Percentiles rank a stretch among this genome's conserved stretches.
Conservation (phyloP, 2,329 filamentous ascomycete species). For the Canariomyces notabilis region DNA sequence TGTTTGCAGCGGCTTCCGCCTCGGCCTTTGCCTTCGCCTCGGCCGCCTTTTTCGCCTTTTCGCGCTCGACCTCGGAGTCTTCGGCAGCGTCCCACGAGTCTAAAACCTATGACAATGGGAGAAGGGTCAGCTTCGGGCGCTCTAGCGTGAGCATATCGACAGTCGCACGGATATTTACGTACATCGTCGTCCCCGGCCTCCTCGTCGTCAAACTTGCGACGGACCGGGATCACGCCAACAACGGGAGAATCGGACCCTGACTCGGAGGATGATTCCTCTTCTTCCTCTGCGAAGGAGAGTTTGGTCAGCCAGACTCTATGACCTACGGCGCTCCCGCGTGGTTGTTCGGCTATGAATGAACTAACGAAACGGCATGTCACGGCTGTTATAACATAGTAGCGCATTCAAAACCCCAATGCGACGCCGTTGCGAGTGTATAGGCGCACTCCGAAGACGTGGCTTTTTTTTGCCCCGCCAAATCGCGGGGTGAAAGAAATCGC, state of each 20-base stretch:
- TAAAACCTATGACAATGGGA: conserved; percentile 58
- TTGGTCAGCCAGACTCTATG: conserved; percentile 8
- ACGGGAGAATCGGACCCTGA: conserved; percentile 36
- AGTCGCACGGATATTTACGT: conserved; percentile 31
- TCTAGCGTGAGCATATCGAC: not conserved
- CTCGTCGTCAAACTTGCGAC: conserved; percentile 83
- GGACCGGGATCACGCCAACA: conserved; percentile 34
- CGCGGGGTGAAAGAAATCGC: conserved; percentile 21
- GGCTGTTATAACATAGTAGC: not conserved
- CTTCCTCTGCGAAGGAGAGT: conserved; percentile 25
- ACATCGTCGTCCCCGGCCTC: conserved; percentile 78
- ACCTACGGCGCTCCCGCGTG: not conserved
- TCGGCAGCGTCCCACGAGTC: conserved; percentile 97
- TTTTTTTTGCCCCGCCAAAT: conserved; percentile 9
- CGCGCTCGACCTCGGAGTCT: conserved; percentile 92
- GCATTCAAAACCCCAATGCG: not conserved
- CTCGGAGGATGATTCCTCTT: conserved; percentile 35
- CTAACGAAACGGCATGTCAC: not conserved
- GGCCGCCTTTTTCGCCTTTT: conserved; percentile 83
- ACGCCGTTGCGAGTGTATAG: not conserved
- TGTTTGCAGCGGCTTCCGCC: conserved; percentile 79
- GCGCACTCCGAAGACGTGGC: conserved; percentile 7
- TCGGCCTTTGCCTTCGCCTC: conserved; percentile 87
- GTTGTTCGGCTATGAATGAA: not conserved
- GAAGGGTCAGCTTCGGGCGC: conserved; percentile 2